Evolutionary conservation across 768 basidiomycete species (phyloP), one percentile per base, ranked within the genome.

Genomic region (Tubosaeta sp.): DNA sequence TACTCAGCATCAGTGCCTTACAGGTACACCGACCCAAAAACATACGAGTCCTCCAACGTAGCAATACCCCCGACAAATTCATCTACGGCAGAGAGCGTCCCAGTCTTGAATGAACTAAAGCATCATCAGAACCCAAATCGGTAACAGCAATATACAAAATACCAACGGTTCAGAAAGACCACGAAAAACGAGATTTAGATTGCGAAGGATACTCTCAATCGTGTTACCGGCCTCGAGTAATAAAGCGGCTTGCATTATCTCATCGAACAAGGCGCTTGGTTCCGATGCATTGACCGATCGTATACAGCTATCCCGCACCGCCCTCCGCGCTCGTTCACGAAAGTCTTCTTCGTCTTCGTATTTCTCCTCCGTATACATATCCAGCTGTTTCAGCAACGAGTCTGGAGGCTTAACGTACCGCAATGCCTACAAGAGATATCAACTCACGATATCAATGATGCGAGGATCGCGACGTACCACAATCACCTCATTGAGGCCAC

Each of bases 271-370:
- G 3, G 71, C 62, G 46, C 79, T 81, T 0, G 80, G 77, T 27
- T 84, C 84, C 2, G 78, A 78, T 4, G 61, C 58, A 3, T 50
- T 61, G 11, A 52, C 48, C 4, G 61, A 43, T 30, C 54, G 66
- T 18, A 54, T 59, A 18, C 52, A 48, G 44, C 55, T 61, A 44
- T 58, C 59, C 43, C 64, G 56, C 36, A 75, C 65, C 31, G 68
- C 62, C 48, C 58, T 69, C n/a, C 66, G 75, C 32, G 80, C 73
- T 31, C 82, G 78, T 55, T 93, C 84, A 34, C 83, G 82, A 68
- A 90, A 77, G 44, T 94, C 89, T 61, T 88, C 84, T 64, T 90
- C 87, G 63, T 96, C 93, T 59, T 94, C 92, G 40, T 85, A 88
- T 58, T 90, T 89, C 65, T 94, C 92, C 55, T 95, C 92, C 0